Conservation (phyloP, 306 rosid species). For the Canavalia ensiformis region DNA sequence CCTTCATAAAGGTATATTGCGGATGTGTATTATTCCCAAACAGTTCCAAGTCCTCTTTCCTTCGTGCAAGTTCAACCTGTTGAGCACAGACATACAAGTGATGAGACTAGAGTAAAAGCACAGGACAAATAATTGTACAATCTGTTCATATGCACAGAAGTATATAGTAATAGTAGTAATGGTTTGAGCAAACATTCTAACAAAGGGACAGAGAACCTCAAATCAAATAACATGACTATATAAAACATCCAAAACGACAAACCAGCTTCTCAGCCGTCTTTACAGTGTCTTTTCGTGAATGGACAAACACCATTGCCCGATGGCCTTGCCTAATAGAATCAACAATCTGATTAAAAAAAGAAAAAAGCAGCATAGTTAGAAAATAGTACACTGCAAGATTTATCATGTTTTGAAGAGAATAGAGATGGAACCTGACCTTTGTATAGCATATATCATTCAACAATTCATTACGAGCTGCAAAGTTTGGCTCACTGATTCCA, state of each 20-base stretch:
- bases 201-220: conserved; percentile 38
- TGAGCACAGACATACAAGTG: conserved; percentile 45
- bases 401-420: conserved; percentile 35
- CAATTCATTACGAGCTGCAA: conserved; percentile 84
- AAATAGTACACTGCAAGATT: conserved; percentile 40
- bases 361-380: conserved; percentile 36
- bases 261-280: conserved; percentile 95
- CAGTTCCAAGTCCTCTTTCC: conserved; percentile 71
- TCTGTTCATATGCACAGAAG: conserved; percentile 24
- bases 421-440: conserved; percentile 69
- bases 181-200: conserved; percentile 13
- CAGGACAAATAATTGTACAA: conserved; percentile 37
- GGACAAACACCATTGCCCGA: conserved; percentile 98
- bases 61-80: conserved; percentile 90
- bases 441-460: conserved; percentile 89
- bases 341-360: conserved; percentile 67
- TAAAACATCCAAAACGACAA: conserved; percentile 43
- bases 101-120: conserved; percentile 42
- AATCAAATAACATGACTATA: conserved; percentile 37
- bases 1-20: conserved; percentile 77
- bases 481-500: conserved; percentile 92
- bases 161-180: conserved; percentile 23
- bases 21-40: conserved; percentile 77
- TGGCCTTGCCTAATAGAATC: conserved; percentile 91
- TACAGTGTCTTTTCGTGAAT: conserved; percentile 94